A percentile compares a stretch with the other conserved stretches of the same genome.
phyloP scores from a whole-genome alignment of 179 eudicot genomes.

The Camellia oleifera region DNA sequence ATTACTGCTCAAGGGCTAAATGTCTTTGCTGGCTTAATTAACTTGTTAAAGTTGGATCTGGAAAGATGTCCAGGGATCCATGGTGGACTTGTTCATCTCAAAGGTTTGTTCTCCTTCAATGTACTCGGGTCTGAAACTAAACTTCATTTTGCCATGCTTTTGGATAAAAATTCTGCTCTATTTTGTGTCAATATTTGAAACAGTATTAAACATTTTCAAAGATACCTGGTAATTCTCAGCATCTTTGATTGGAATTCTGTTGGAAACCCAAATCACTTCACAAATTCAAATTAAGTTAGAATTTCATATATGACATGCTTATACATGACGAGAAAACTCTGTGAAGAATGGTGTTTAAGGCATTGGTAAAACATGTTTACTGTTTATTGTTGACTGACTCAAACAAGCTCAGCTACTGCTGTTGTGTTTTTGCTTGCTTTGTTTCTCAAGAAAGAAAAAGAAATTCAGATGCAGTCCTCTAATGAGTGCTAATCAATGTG shows the following conservation, averaged over 20 bases:
- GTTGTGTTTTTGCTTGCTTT: not conserved
- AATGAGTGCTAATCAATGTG: not conserved
- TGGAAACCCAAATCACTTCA: not conserved
- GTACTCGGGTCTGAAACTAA: not conserved
- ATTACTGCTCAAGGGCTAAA: conserved; percentile 80
- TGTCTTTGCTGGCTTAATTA: conserved; percentile 58
- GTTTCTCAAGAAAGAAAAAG: not conserved
- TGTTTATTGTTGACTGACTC: not conserved
- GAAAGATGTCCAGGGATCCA: conserved; percentile 85
- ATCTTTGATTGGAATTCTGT: not conserved
- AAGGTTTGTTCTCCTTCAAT: conserved; percentile 45
- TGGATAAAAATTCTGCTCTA: not conserved
- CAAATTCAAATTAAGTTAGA: not conserved
- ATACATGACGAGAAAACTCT: not conserved
- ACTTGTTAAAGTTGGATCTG: conserved; percentile 73
- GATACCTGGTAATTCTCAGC: not conserved
- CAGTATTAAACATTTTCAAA: not conserved
- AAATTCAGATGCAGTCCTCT: not conserved
- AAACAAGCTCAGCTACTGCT: not conserved
- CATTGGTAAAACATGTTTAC: not conserved
- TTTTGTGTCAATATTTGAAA: not conserved
- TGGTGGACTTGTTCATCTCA: conserved; percentile 89
- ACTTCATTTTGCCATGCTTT: not conserved
- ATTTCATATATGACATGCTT: not conserved
- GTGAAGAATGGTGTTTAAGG: not conserved